Base-by-base conservation (phyloP, 371 early-diverging fungal genomes). In the Paramicrosporidium saccamoebae region DNA sequence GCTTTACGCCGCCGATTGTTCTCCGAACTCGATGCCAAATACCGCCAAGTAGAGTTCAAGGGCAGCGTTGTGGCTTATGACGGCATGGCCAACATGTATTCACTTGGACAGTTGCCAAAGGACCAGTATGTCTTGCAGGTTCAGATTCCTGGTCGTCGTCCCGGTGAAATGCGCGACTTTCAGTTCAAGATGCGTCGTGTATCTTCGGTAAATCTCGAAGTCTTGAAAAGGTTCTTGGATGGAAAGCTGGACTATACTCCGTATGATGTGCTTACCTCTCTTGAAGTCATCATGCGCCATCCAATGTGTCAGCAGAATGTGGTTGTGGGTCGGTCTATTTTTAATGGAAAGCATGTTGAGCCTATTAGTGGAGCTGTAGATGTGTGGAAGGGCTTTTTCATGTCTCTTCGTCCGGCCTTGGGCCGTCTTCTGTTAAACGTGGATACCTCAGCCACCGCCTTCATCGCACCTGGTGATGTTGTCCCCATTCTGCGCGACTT, bases 351-450 rank as follows among this genome's bases (percentile, higher is more conserved):
- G n/a, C 56, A 58, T 14, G 43, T 52, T 1, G 33, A 39, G 11
- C 23, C 39, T 0, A 22, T 58, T 14, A 48, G 46, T 16, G 64
- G 65, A 20, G 79, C 75, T 12, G 48, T 63, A n/a, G 75, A 74
- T 41, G 56, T 73, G 3, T 77, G 81, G 78, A 62, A 63, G 31
- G 88, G 88, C 6, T 73, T 58, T 41, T 73, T 69, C 29, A 74
- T 75, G 33, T 64, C 68, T 12, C 55, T 72, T 10, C 49, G 65
- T 4, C 66, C 79, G 7, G 48, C 64, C 23, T 17, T 38, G 1
- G 64, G 67, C 39, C 47, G 39, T 26, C 43, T 71, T 36, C 41
- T 61, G 24, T 43, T 79, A 21, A 81, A 86, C 35, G 28, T 78
- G 27, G 81, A 81, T 39, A 62, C 73, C 0, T 60, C 65, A 4